These are phyloP conservation scores for Suillus bovinus DNA, from an alignment of 768 basidiomycete genomes.

Conservation along the genomic window DNA sequence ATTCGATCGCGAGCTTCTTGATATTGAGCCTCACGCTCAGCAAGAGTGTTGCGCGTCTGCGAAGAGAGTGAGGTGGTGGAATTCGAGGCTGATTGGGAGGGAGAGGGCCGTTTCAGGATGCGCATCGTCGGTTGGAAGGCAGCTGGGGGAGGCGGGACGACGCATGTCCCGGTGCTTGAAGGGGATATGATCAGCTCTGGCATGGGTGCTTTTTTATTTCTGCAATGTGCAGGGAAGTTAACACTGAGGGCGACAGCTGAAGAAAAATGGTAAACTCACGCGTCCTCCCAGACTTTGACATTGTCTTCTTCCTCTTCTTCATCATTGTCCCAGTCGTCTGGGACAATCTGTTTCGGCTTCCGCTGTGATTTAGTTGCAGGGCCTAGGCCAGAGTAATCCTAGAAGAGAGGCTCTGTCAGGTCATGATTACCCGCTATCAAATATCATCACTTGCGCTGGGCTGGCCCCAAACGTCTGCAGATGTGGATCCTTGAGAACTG, in stretches of 20 bases:
- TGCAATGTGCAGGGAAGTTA: conserved; percentile 24
- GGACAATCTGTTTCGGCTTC: conserved; percentile 21
- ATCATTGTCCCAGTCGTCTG: conserved; percentile 64
- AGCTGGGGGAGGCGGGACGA: conserved; percentile 51
- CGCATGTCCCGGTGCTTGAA: conserved; percentile 37
- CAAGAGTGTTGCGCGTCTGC: conserved; percentile 37
- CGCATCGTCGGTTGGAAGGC: conserved; percentile 65
- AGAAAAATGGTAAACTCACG: conserved; percentile 47
- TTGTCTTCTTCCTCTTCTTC: conserved; percentile 44
- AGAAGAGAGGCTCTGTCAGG: not conserved
- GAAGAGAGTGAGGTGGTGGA: conserved; percentile 17
- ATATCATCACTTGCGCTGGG: conserved; percentile 5
- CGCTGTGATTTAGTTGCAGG: conserved; percentile 3
- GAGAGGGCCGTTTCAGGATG: conserved; percentile 70
- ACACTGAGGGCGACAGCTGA: not conserved
- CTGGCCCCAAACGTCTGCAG: conserved; percentile 14
- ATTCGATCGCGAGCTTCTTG: conserved; percentile 74
- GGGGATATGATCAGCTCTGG: conserved; percentile 55
- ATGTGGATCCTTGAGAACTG: conserved; percentile 5
- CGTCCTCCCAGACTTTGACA: conserved; percentile 65
- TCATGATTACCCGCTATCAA: not conserved
- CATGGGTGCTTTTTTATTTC: conserved; percentile 67
- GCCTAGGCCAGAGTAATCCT: conserved; percentile 6
- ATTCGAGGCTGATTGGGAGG: conserved; percentile 21
- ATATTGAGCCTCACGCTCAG: conserved; percentile 73